Percentiles rank a stretch among this genome's conserved stretches.
Conservation (phyloP, 2,329 filamentous ascomycete genomes). For the Dothideomycetes sp. region DNA sequence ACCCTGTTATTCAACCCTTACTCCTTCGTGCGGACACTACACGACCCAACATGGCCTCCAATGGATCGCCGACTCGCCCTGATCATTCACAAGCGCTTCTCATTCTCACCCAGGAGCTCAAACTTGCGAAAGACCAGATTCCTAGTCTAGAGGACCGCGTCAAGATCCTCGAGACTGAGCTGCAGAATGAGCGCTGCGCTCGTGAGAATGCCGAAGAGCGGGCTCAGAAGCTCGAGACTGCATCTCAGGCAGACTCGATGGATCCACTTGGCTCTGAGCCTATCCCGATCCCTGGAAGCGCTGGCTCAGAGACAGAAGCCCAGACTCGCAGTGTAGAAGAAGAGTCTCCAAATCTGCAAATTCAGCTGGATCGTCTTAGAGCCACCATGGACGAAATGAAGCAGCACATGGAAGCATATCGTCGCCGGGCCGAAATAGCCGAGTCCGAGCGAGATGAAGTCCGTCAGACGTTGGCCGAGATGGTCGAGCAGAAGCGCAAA, state of each 20-base stretch:
- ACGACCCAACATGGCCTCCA: slow-evolving; percentile 44
- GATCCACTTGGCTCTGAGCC: too few relatives aligned
- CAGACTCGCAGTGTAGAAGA: slow-evolving; percentile 11
- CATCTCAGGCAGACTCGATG: slow-evolving; percentile 17
- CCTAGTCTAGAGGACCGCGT: slow-evolving; percentile 72
- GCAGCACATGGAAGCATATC: slow-evolving; percentile 68
- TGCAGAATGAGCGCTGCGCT: slow-evolving; percentile 70
- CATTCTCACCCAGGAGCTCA: slow-evolving; percentile 73
- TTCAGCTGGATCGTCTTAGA: slow-evolving; percentile 64
- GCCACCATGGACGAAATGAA: slow-evolving; percentile 72
- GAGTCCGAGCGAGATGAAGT: slow-evolving; percentile 65
- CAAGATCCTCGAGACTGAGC: slow-evolving; percentile 66
- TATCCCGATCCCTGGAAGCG: background rate
- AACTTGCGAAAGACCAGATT: slow-evolving; percentile 73
- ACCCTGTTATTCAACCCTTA: slow-evolving; percentile 43
- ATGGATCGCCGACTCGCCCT: slow-evolving; percentile 46
- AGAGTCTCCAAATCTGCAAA: slow-evolving; percentile 43
- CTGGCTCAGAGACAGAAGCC: slow-evolving; percentile 18
- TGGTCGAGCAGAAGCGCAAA: slow-evolving; percentile 68
- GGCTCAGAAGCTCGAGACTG: slow-evolving; percentile 55
- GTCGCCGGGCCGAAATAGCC: slow-evolving; percentile 62
- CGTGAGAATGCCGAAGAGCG: slow-evolving; percentile 76
- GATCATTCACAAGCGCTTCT: slow-evolving; percentile 64
- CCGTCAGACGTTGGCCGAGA: slow-evolving; percentile 68
- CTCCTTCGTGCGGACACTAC: slow-evolving; percentile 70